Evolutionary conservation across 768 basidiomycete species (phyloP), one percentile per base, ranked within the genome.

Genomic region (Boletus eberwhitei): DNA sequence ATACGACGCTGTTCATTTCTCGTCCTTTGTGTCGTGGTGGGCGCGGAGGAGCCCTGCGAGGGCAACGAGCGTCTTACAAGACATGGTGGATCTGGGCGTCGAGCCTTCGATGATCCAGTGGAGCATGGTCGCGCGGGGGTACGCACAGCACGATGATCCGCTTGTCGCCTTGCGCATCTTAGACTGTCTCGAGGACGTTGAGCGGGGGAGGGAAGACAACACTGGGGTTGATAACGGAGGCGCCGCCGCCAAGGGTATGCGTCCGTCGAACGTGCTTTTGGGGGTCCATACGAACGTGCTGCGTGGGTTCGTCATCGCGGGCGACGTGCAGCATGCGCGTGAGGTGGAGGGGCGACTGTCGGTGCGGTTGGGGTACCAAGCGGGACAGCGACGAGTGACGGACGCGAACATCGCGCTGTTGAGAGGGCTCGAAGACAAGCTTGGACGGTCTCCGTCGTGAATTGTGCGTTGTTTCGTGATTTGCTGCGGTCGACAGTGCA

Each of bases 11-110:
- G 61, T 69, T 35, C 72, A 74, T 56, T 88, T 87, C 62, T 79
- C 74, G 1, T 76, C 82, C 0, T 87, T 87, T 63, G 66, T 86
- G 38, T 64, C 70, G 35, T 65, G 64, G 19, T 70, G 82, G 59
- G 73, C 74, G 48, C 50, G 59, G 5, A 48, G 62, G 4, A 59
- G 55, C 2, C 63, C 75, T 1, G 44, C 60, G 5, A 63, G 64
- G 29, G 80, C 78, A 0, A 61, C 71, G 0, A 55, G 59, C 21
- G 71, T 86, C 19, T 48, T 87, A 37, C 58, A 58, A n/a, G 83
- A 87, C 61, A 85, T 88, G 82, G 43, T 73, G 4, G 48, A 60
- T 8, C 61, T 78, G 0, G 78, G 77, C 5, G 57, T 87, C 29
- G 48, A 61, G 6, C 85, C 85, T 0, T 68, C 67, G 22, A 60